Evolutionary conservation across 495 filamentous ascomycete species (phyloP).

Genomic region (Sordaria brevicollis): DNA sequence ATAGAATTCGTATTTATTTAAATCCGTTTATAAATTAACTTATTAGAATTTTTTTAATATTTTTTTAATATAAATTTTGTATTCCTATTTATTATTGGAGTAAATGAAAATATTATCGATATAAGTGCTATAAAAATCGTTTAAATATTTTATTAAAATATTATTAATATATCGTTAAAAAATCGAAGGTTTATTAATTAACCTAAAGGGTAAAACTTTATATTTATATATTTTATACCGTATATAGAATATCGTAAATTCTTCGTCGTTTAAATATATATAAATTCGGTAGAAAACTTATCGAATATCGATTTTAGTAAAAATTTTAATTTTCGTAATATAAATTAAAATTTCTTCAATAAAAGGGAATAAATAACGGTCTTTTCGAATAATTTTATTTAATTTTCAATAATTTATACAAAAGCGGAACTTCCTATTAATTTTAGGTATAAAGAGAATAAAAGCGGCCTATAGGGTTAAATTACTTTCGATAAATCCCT

Average conservation of each 20-base stretch:
- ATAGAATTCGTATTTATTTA: no score
- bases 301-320: conserved; percentile 35
- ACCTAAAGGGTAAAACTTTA: conserved; percentile 22
- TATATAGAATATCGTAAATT: conserved; percentile 22
- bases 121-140: conserved; percentile 10
- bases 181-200: conserved; percentile 15
- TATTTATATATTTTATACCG: conserved; percentile 22
- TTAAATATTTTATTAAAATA: conserved; percentile 12
- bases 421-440: conserved; percentile 22
- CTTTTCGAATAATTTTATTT: conserved; percentile 32
- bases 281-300: conserved; percentile 11
- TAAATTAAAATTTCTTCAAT: conserved; percentile 32
- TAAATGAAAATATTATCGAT: conserved; percentile 3
- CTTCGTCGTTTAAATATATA: conserved; percentile 17
- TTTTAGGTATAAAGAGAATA: conserved; percentile 29
- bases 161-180: conserved; percentile 25
- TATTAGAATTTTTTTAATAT: conserved; percentile 6
- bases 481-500: conserved; percentile 3
- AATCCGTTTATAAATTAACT: conserved; percentile 8
- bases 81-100: background rate
- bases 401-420: conserved; percentile 36
- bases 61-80: background rate
- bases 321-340: conserved; percentile 21
- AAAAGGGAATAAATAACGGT: conserved; percentile 34
- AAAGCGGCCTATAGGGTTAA: conserved; percentile 7